Percentiles rank a stretch among this genome's conserved stretches.
Evolutionary conservation across 75 land plant genomes (phyloP).

Genomic region (Ceratopteris richardii): DNA sequence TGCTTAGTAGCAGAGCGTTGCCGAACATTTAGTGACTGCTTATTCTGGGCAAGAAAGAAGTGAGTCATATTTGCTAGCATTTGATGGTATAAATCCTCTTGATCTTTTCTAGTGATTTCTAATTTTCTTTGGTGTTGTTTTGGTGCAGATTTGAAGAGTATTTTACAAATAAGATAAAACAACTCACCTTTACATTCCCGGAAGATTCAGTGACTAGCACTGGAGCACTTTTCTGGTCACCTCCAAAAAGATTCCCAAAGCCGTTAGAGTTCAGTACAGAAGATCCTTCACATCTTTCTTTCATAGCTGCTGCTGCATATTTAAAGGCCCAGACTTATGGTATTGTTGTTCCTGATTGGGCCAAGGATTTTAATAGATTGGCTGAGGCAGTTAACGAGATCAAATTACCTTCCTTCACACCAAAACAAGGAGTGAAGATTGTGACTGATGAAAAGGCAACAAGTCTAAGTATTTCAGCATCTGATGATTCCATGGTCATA

Average conservation of each 20-base stretch:
- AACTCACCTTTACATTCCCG: slow-evolving; percentile 85
- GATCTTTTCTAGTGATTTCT: no score
- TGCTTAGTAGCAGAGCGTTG: slow-evolving; percentile 75
- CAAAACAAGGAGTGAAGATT: slow-evolving; percentile 78
- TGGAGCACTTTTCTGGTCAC: slow-evolving; percentile 77
- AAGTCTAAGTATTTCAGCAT: slow-evolving; percentile 30
- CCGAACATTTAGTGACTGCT: slow-evolving; percentile 67
- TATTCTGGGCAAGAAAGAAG: slow-evolving; percentile 70
- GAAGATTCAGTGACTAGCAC: slow-evolving; percentile 73
- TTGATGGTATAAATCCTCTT: no score
- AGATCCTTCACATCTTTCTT: slow-evolving; percentile 58
- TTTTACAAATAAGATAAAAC: slow-evolving; percentile 84
- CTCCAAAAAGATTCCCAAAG: slow-evolving; percentile 85
- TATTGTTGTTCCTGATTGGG: slow-evolving; percentile 75
- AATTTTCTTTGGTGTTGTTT: background rate
- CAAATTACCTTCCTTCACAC: slow-evolving; percentile 56
- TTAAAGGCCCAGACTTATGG: slow-evolving; percentile 78
- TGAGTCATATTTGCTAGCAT: no score
- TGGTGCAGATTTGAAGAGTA: slow-evolving; percentile 81
- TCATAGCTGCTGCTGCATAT: slow-evolving; percentile 59
- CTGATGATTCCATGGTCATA: slow-evolving; percentile 72
- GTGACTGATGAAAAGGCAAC: slow-evolving; percentile 88
- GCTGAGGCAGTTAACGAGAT: slow-evolving; percentile 59
- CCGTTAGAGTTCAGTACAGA: slow-evolving; percentile 49
- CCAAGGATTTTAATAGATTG: slow-evolving; percentile 27